phyloP scores from a whole-genome alignment of 2,329 filamentous ascomycete genomes.

The Xylariaceae sp. region DNA sequence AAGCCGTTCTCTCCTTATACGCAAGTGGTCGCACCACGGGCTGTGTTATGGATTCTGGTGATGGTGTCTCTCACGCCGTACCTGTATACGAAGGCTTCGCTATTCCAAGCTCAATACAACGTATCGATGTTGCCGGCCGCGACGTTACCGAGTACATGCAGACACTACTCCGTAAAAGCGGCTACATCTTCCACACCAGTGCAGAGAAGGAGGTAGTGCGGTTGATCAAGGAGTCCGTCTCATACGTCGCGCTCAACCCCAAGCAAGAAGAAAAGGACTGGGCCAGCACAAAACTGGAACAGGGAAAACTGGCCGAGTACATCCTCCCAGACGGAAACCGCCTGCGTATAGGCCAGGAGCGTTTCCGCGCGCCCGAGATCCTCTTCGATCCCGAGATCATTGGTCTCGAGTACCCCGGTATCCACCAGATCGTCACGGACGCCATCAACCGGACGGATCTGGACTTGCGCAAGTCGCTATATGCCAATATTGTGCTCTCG shows the following conservation, averaged over 20 bases:
- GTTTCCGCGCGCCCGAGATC: constrained; percentile 94
- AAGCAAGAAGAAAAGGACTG: constrained; percentile 96
- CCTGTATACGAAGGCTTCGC: constrained; percentile 98
- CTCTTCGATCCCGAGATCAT: constrained; percentile 97
- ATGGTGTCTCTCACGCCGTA: constrained; percentile 94
- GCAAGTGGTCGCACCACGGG: constrained; percentile 93
- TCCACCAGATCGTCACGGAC: constrained; percentile 97
- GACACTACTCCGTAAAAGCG: constrained; percentile 81
- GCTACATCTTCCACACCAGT: constrained; percentile 93
- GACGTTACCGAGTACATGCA: constrained; percentile 97
- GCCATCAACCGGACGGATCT: constrained; percentile 92
- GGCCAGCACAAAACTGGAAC: constrained; percentile 70
- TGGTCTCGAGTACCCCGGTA: constrained; percentile 89
- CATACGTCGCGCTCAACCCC: constrained; percentile 86
- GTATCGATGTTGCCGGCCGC: constrained; percentile 92
- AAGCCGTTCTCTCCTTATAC: constrained; percentile 93
- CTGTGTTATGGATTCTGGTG: constrained; percentile 89
- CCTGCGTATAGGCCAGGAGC: constrained; percentile 84
- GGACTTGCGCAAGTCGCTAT: constrained; percentile 88
- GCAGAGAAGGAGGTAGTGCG: constrained; percentile 99
- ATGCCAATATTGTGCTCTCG: constrained; percentile 94
- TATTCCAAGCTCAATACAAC: constrained; percentile 88
- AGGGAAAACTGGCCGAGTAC: constrained; percentile 79
- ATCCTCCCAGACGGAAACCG: constrained; percentile 87
- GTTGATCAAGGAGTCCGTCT: constrained; percentile 90